Percentiles rank a stretch among this genome's conserved stretches.
phyloP scores from a whole-genome alignment of 768 basidiomycete genomes.

The Lentinula lateritia region DNA sequence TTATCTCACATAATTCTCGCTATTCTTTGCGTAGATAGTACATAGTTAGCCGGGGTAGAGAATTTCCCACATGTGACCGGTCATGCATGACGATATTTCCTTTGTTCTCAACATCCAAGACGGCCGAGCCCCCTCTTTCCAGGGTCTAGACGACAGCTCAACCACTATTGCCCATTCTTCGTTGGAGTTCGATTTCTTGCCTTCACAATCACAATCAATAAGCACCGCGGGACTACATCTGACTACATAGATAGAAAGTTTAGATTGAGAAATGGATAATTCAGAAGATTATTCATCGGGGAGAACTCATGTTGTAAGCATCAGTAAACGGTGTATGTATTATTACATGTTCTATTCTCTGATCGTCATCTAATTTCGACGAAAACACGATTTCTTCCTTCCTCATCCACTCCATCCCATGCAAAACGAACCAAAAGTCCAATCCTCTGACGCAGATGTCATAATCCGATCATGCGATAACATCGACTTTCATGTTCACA shows the following conservation, averaged over 20 bases:
- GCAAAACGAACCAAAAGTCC: background rate
- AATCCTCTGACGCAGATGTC: conserved; percentile 7
- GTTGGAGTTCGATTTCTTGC: background rate
- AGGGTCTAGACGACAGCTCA: too few relatives aligned
- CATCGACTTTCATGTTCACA: conserved; percentile 7
- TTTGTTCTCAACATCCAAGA: too few relatives aligned
- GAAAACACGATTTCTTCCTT: background rate
- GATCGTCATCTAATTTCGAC: background rate
- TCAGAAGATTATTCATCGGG: background rate
- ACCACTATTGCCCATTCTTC: too few relatives aligned
- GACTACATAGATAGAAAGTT: background rate
- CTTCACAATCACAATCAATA: background rate
- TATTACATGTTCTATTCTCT: background rate
- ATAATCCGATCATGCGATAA: conserved; percentile 7
- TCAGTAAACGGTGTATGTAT: background rate
- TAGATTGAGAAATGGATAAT: background rate
- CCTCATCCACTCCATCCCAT: background rate
- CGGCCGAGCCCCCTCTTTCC: too few relatives aligned
- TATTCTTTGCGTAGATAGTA: too few relatives aligned
- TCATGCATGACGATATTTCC: too few relatives aligned
- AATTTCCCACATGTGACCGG: too few relatives aligned
- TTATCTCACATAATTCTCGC: too few relatives aligned
- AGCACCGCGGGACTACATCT: background rate
- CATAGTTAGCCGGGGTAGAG: too few relatives aligned
- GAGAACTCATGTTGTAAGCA: background rate